phyloP scores from a whole-genome alignment of 345 rosid genomes.

The Crucihimalaya himalaica region DNA sequence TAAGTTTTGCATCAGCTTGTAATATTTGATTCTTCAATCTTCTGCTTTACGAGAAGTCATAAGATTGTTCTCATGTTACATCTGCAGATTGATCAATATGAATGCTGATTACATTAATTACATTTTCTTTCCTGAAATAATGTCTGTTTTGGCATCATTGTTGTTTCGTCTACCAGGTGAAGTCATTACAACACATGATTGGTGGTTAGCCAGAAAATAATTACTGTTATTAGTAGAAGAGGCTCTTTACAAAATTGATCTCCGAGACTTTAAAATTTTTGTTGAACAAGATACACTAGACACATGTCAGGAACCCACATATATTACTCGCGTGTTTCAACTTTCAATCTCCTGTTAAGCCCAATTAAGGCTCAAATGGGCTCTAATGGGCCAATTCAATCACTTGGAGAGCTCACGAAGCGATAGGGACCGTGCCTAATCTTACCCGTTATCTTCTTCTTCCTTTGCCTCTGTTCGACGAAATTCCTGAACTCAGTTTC shows the following conservation, averaged over 20 bases:
- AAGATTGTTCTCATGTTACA: background rate
- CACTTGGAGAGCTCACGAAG: background rate
- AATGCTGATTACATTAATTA: background rate
- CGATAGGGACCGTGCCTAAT: slow-evolving; percentile 2
- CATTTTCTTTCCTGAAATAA: background rate
- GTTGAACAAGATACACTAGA: background rate
- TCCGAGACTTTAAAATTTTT: background rate
- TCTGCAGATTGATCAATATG: background rate
- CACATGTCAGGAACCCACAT: background rate
- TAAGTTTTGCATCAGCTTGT: slow-evolving; percentile 2
- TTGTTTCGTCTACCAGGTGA: background rate
- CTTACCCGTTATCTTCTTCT: slow-evolving; percentile 20
- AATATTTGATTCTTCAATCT: slow-evolving; percentile 3
- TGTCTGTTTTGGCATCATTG: background rate
- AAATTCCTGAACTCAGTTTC: background rate
- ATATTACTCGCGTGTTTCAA: no score
- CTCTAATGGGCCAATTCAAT: background rate
- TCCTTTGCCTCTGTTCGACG: slow-evolving; percentile 1
- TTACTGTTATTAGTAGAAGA: background rate
- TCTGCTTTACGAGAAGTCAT: background rate
- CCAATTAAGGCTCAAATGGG: background rate
- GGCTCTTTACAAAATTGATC: background rate
- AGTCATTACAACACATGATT: background rate
- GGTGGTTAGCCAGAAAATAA: background rate
- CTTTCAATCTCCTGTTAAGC: background rate